These are phyloP conservation scores for Colletotrichum lupini DNA, from an alignment of 2,329 filamentous ascomycete genomes.

Conservation along the genomic window DNA sequence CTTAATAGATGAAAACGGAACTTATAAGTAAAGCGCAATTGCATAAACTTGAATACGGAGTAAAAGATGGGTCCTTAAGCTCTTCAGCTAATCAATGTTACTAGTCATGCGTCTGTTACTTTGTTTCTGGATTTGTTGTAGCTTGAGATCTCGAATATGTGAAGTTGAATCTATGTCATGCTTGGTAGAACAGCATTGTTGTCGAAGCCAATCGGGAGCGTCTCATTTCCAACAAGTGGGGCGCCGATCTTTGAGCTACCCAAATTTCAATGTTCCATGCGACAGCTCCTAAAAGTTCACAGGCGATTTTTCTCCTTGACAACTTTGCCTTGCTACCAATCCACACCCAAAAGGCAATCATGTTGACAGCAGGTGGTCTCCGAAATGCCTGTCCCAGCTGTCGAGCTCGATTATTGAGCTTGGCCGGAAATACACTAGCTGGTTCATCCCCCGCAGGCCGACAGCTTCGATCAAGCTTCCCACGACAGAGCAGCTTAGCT, in stretches of 20 bases:
- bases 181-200: too few relatives aligned
- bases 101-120: too few relatives aligned
- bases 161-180: too few relatives aligned
- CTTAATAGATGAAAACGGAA: too few relatives aligned
- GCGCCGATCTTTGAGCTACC: neutral
- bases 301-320: neutral
- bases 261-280: constrained; percentile 29
- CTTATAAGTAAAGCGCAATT: too few relatives aligned
- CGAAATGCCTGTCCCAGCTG: constrained; percentile 31
- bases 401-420: constrained; percentile 20
- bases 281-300: constrained; percentile 7
- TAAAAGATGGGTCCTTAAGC: rapidly evolving
- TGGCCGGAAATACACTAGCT: neutral
- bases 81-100: too few relatives aligned
- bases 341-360: constrained; percentile 1
- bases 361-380: constrained; percentile 33
- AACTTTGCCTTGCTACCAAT: neutral
- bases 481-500: constrained; percentile 15
- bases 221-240: constrained; percentile 28
- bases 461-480: neutral
- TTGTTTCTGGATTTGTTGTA: too few relatives aligned
- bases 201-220: constrained; percentile 1
- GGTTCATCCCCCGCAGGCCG: neutral
- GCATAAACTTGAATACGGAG: too few relatives aligned
- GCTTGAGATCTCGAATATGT: too few relatives aligned